Evolutionary conservation across 2,329 filamentous ascomycete species (phyloP), one percentile per base, ranked within the genome.

Genomic region (Colletotrichum plurivorum): DNA sequence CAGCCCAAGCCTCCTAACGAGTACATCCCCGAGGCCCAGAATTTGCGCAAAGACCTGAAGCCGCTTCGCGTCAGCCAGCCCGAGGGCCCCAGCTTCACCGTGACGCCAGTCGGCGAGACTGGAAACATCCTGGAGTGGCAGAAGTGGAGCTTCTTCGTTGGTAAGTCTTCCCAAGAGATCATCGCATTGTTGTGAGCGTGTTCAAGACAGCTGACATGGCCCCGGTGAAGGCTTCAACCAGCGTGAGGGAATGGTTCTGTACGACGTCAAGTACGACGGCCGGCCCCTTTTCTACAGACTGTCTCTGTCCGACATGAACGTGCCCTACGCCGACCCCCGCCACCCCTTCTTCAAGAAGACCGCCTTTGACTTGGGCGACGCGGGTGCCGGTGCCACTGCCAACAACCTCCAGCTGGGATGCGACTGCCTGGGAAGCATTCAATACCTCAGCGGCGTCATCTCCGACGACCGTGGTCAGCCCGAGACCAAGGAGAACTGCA

Each of bases 351-450:
- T 90, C 63, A 65, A 65, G 60, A 92, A 92, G 74, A 88, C 91
- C 69, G 90, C 90, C 7, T 92, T 93, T 71, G 90, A 93, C 74
- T 89, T 92, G 71, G 90, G 90, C 3, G 90, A 92, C 71, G 89
- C 85, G 8, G 90, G 90, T 16, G 88, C 88, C 39, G 90, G 90
- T 5, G 85, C 87, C 60, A 88, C 86, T 70, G 88, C 89, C 25
- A 92, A 93, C 75, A 92, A 92, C 71, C 83, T 93, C 1, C 82
- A 84, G 16, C 83, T 93, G 3, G 90, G 91, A 16, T 93, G 90
- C 68, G 91, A 93, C 74, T 90, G 91, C 74, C 83, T 93, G 0
- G 91, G 92, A 7, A 84, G 87, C 2, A 92, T 92, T 74, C 90
- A 91, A 75, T 84, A 84, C 74, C 75, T 82, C 63, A 76, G 90